phyloP scores from a whole-genome alignment of 2,329 filamentous ascomycete species.

The Hymenoscyphus occultus region DNA sequence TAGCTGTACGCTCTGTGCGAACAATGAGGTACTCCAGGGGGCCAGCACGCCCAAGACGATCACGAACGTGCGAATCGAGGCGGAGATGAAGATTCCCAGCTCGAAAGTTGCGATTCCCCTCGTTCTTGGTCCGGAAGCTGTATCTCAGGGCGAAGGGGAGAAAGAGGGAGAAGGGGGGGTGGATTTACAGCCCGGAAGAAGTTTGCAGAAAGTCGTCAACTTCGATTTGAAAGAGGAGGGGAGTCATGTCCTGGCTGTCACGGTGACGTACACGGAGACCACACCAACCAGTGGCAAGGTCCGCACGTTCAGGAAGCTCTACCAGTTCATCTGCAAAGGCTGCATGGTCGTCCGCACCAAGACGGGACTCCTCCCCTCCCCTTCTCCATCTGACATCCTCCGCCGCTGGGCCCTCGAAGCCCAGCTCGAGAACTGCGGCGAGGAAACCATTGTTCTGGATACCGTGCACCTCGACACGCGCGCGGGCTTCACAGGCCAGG shows the following conservation, averaged over 20 bases:
- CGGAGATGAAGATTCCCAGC: conserved; percentile 92
- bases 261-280: conserved; percentile 90
- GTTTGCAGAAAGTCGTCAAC: conserved; percentile 75
- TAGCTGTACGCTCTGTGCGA: conserved; percentile 91
- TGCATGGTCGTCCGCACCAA: conserved; percentile 90
- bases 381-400: conserved; percentile 6
- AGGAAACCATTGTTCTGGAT: conserved; percentile 77
- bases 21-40: conserved; percentile 67
- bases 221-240: conserved; percentile 94
- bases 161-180: conserved; percentile 29
- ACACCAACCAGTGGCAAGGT: conserved; percentile 67
- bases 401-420: conserved; percentile 79
- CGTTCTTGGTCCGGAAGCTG: conserved; percentile 45
- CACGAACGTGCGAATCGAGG: conserved; percentile 76
- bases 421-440: conserved; percentile 91
- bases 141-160: conserved; percentile 9
- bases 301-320: conserved; percentile 88
- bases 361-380: conserved; percentile 54
- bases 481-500: conserved; percentile 48
- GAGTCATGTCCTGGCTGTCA: conserved; percentile 88
- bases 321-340: conserved; percentile 92
- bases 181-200: conserved; percentile 60
- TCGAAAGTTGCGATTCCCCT: conserved; percentile 59
- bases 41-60: conserved; percentile 47
- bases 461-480: conserved; percentile 55